These are phyloP conservation scores for Blastobotrys petasosporus DNA, from an alignment of 1,139 yeast genomes.

Conservation along the genomic window DNA sequence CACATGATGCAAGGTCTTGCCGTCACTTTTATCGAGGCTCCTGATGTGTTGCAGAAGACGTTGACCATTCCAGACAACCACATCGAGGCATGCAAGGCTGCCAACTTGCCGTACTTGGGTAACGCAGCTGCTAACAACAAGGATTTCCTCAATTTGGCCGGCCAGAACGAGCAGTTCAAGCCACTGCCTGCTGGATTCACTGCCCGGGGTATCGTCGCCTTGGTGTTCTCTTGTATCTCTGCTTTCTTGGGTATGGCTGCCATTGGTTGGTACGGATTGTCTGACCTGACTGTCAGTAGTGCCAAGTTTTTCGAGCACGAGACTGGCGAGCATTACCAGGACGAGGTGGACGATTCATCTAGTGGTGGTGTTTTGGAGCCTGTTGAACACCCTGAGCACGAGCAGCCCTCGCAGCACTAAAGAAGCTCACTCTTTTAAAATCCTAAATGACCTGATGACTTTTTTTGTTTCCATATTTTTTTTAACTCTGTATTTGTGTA, in stretches of 20 bases:
- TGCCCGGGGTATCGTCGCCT: slow-evolving; percentile 80
- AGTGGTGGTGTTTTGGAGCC: neutral
- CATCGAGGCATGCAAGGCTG: slow-evolving; percentile 51
- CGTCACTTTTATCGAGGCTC: slow-evolving; percentile 68
- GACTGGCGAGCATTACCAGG: slow-evolving; percentile 19
- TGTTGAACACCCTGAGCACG: neutral
- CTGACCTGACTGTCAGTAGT: slow-evolving; percentile 41
- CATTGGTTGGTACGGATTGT: slow-evolving; percentile 76
- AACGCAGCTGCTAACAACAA: slow-evolving; percentile 80
- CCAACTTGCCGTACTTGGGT: slow-evolving; percentile 49
- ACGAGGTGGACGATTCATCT: slow-evolving; percentile 15
- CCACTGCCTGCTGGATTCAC: slow-evolving; percentile 84
- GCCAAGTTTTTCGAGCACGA: slow-evolving; percentile 20
- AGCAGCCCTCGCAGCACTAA: no score
- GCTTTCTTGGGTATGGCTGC: slow-evolving; percentile 75
- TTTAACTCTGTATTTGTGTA: no score
- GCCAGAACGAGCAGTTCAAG: slow-evolving; percentile 61
- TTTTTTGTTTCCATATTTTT: neutral
- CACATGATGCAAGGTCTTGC: slow-evolving; percentile 87
- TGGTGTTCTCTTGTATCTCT: slow-evolving; percentile 69
- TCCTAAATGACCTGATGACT: neutral
- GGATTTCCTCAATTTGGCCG: slow-evolving; percentile 59
- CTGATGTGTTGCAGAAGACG: slow-evolving; percentile 47
- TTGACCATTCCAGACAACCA: slow-evolving; percentile 52
- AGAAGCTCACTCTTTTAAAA: neutral